Conservation (phyloP, 1,284 basidiomycete genomes). For the Ceratobasidium theobromae region DNA sequence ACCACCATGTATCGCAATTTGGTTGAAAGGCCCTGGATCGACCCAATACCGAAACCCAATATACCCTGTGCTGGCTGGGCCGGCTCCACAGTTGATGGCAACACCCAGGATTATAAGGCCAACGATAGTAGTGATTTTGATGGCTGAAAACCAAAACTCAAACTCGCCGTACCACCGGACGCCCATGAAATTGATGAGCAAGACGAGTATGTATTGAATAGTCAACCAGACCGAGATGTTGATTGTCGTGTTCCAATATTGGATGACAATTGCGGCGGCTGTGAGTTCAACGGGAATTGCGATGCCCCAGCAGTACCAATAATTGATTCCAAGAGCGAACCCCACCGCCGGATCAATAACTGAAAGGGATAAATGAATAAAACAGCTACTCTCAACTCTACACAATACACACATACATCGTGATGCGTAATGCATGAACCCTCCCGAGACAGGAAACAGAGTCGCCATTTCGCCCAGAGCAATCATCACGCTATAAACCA, state of each 20-base stretch:
- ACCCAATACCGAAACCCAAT: constrained; percentile 73
- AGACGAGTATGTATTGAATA: constrained; percentile 38
- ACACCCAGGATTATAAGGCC: constrained; percentile 47
- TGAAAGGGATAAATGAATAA: constrained; percentile 6
- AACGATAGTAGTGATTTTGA: constrained; percentile 47
- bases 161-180: constrained; percentile 43
- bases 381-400: neutral
- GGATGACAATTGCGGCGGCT: constrained; percentile 38
- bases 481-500: constrained; percentile 46
- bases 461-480: constrained; percentile 50
- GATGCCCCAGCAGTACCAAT: constrained; percentile 38
- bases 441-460: constrained; percentile 47
- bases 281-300: neutral
- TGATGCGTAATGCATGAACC: constrained; percentile 40
- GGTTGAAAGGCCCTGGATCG: constrained; percentile 66
- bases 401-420: constrained; percentile 20
- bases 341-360: constrained; percentile 39
- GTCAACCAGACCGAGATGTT: constrained; percentile 36
- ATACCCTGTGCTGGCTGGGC: neutral
- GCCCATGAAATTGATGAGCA: constrained; percentile 37
- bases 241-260: constrained; percentile 38
- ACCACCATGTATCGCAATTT: neutral
- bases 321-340: constrained; percentile 50
- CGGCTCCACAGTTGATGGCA: constrained; percentile 40
- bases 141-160: constrained; percentile 45